Evolutionary conservation across 179 eudicot species (phyloP).

Genomic region (Dionaea muscipula): DNA sequence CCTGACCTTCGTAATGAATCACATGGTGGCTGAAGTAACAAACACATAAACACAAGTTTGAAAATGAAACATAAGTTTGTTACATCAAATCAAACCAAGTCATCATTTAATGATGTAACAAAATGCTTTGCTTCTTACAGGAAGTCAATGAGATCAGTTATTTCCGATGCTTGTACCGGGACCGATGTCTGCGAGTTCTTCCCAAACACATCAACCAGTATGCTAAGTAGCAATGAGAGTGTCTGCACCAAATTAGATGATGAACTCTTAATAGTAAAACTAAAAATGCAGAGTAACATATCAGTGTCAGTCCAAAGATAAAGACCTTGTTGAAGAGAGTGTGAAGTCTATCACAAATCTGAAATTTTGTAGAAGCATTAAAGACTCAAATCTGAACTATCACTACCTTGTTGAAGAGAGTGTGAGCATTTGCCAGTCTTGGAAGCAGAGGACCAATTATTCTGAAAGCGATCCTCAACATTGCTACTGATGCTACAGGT

Average conservation of each 20-base stretch:
- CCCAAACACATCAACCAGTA: conserved; percentile 83
- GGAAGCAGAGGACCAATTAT: conserved; percentile 94
- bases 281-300: too few species aligned
- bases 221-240: conserved; percentile 52
- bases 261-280: too few species aligned
- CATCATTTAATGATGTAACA: too few species aligned
- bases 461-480: conserved; percentile 82
- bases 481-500: conserved; percentile 78
- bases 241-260: conserved; percentile 26
- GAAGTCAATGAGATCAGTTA: conserved; percentile 74
- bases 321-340: too few species aligned
- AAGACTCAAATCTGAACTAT: background rate
- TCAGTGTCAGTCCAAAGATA: too few species aligned
- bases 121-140: conserved; percentile 85
- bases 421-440: conserved; percentile 79
- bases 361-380: too few species aligned
- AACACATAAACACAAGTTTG: background rate
- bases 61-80: too few species aligned
- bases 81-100: too few species aligned
- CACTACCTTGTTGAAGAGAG: conserved; percentile 71
- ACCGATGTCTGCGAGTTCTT: conserved; percentile 59
- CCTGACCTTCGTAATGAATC: conserved; percentile 87
- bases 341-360: too few species aligned
- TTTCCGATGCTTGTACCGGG: conserved; percentile 74
- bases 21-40: conserved; percentile 54